These are phyloP conservation scores for Neopestalotiopsis sp. DNA, from an alignment of 2,329 filamentous ascomycete species.

Conservation along the genomic window DNA sequence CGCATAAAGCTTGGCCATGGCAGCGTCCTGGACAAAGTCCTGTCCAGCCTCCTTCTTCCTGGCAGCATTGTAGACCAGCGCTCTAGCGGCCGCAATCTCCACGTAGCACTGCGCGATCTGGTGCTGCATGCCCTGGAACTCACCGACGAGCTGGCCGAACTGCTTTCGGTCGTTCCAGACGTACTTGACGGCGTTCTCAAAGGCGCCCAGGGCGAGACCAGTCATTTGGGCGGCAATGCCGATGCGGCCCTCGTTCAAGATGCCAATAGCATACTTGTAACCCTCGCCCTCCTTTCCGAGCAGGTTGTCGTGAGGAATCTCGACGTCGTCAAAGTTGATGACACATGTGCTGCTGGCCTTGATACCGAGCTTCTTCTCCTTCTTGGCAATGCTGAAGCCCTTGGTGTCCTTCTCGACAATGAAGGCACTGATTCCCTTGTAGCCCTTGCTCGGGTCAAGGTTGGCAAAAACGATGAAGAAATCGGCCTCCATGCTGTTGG, in stretches of 20 bases:
- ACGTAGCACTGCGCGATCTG: slow-evolving; percentile 96
- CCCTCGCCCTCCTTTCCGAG: slow-evolving; percentile 89
- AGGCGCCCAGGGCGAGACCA: slow-evolving; percentile 90
- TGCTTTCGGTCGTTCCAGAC: slow-evolving; percentile 99
- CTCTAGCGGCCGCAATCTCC: slow-evolving; percentile 89
- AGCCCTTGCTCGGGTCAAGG: slow-evolving; percentile 87
- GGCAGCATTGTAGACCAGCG: slow-evolving; percentile 93
- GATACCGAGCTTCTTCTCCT: slow-evolving; percentile 99
- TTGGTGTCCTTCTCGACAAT: slow-evolving; percentile 88
- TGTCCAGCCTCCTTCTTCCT: slow-evolving; percentile 98
- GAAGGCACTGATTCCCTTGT: slow-evolving; percentile 97
- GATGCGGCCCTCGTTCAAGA: slow-evolving; percentile 96
- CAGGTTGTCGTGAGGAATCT: slow-evolving; percentile 86
- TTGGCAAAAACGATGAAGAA: slow-evolving; percentile 99
- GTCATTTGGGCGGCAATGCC: slow-evolving; percentile 99
- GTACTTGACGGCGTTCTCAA: slow-evolving; percentile 93
- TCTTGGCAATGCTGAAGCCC: slow-evolving; percentile 96
- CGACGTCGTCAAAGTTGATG: slow-evolving; percentile 95
- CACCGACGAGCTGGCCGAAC: slow-evolving; percentile 90
- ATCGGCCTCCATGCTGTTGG: slow-evolving; percentile 90
- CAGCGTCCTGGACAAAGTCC: slow-evolving; percentile 93
- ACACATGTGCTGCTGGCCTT: slow-evolving; percentile 95
- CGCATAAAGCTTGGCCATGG: slow-evolving; percentile 96
- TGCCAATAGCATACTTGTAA: slow-evolving; percentile 95
- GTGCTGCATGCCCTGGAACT: slow-evolving; percentile 99